These are phyloP conservation scores for Corniculantispora saksenae DNA, from an alignment of 2,329 filamentous ascomycete species.

Conservation along the genomic window DNA sequence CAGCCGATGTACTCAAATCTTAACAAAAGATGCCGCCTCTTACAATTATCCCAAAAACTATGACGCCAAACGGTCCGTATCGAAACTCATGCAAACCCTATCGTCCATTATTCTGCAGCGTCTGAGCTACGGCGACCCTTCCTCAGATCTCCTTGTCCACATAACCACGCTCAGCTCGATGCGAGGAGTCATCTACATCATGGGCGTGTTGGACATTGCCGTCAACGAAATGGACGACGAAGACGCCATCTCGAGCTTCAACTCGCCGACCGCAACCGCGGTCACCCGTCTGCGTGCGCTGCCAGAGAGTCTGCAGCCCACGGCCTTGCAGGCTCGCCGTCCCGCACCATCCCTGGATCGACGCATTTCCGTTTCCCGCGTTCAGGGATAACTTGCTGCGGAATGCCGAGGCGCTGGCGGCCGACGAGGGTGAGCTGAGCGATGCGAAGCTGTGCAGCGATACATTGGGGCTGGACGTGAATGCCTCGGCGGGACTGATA, in stretches of 20 bases:
- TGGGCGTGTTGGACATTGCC: not conserved
- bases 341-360: slow-evolving; percentile 1
- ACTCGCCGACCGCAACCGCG: not conserved
- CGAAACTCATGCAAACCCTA: not conserved
- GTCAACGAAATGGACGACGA: not conserved
- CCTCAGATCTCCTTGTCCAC: not conserved
- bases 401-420: not conserved
- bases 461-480: not conserved
- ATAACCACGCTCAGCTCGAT: not conserved
- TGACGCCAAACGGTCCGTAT: not conserved
- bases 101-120: not conserved
- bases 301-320: not conserved
- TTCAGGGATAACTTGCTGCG: not conserved
- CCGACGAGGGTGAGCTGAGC: not conserved
- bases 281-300: not conserved
- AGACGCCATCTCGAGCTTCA: not conserved
- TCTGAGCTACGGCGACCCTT: not conserved
- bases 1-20: not conserved
- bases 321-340: not conserved
- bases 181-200: not conserved
- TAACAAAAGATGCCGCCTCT: not conserved
- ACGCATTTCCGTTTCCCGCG: not conserved
- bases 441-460: not conserved
- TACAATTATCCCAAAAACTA: not conserved
- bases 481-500: not conserved